phyloP scores from a whole-genome alignment of 441 rosid genomes.

The Pelargonium fulgidum region DNA sequence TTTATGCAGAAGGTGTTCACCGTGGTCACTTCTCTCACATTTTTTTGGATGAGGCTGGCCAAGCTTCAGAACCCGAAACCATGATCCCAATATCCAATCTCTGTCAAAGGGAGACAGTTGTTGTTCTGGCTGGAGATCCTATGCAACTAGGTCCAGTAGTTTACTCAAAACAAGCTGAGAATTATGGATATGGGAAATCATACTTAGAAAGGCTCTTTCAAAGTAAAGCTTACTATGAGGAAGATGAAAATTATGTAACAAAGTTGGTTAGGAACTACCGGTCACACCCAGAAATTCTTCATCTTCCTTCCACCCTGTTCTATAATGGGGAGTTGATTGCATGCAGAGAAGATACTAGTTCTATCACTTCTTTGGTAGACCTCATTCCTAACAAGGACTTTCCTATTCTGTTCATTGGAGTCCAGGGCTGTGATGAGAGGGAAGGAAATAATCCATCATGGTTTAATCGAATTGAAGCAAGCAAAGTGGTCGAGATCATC shows the following conservation, averaged over 20 bases:
- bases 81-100: conserved; percentile 64
- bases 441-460: conserved; percentile 91
- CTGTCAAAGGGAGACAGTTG: conserved; percentile 54
- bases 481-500: conserved; percentile 28
- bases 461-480: conserved; percentile 87
- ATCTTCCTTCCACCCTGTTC: conserved; percentile 76
- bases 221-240: conserved; percentile 39
- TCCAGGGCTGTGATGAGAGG: conserved; percentile 91
- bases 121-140: conserved; percentile 92
- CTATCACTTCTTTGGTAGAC: conserved; percentile 28
- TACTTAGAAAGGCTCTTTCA: conserved; percentile 72
- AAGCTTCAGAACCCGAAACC: conserved; percentile 93
- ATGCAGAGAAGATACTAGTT: conserved; percentile 51
- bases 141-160: conserved; percentile 89
- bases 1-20: conserved; percentile 50
- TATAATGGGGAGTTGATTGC: conserved; percentile 68
- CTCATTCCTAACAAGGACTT: conserved; percentile 51
- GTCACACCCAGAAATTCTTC: conserved; percentile 67
- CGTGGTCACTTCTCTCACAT: conserved; percentile 77
- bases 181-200: conserved; percentile 58
- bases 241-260: conserved; percentile 55
- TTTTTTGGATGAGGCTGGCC: conserved; percentile 88
- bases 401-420: conserved; percentile 73
- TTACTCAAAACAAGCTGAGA: conserved; percentile 56
- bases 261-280: conserved; percentile 73